Percentiles rank a stretch among this genome's conserved stretches.
These are phyloP conservation scores for Pueraria montana DNA, from an alignment of 306 rosid genomes.

Conservation along the genomic window DNA sequence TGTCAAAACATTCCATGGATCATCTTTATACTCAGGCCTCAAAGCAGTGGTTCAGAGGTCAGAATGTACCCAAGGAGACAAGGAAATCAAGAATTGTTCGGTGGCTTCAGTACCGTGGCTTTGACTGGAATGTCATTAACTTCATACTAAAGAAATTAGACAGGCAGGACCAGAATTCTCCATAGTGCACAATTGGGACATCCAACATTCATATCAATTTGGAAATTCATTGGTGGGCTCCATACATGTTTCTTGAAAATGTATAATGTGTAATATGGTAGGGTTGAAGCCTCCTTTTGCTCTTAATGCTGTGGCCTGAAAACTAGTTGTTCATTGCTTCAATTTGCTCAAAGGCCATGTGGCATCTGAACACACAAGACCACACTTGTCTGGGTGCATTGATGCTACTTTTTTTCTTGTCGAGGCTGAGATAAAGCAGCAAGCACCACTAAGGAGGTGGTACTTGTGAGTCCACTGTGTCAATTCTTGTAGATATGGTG, in stretches of 20 bases:
- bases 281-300: constrained; percentile 47
- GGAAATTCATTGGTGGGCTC: constrained; percentile 57
- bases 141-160: constrained; percentile 71
- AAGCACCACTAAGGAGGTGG: constrained; percentile 49
- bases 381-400: constrained; percentile 44
- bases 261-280: constrained; percentile 48
- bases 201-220: constrained; percentile 34
- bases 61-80: constrained; percentile 67
- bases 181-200: constrained; percentile 50
- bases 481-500: constrained; percentile 40
- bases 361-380: constrained; percentile 36
- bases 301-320: constrained; percentile 49
- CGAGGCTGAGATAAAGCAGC: constrained; percentile 45
- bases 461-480: constrained; percentile 28
- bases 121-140: constrained; percentile 76
- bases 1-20: constrained; percentile 67
- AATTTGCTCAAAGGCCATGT: constrained; percentile 31
- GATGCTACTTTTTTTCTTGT: constrained; percentile 39
- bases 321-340: constrained; percentile 47
- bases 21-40: constrained; percentile 79
- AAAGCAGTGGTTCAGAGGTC: constrained; percentile 83
- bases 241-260: constrained; percentile 40
- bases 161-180: constrained; percentile 55
- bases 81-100: constrained; percentile 76
- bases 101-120: constrained; percentile 92